A percentile compares a stretch with the other conserved stretches of the same genome.
phyloP scores from a whole-genome alignment of 139 green algal genomes.

The Desmodesmus armatus region DNA sequence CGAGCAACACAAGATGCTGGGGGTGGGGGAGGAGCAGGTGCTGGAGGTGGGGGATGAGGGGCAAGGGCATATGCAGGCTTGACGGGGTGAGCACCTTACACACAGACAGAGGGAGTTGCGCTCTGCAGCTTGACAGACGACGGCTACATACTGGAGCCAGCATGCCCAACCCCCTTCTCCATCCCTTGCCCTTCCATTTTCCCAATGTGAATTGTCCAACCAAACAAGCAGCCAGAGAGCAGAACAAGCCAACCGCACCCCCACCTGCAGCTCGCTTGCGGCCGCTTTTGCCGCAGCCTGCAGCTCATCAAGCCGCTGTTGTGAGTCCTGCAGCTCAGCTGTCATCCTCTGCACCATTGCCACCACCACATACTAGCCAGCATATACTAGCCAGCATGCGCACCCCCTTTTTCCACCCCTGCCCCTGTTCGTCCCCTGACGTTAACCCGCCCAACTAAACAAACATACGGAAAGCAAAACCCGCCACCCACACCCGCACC shows the following conservation, averaged over 20 bases:
- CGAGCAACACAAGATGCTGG: too few species aligned
- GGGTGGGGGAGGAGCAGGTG: too few species aligned
- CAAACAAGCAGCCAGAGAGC: too few species aligned
- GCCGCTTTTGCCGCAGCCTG: constrained; percentile 22
- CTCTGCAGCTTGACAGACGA: neutral
- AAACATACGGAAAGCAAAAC: too few species aligned
- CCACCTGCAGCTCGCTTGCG: constrained; percentile 27
- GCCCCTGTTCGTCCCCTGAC: too few species aligned
- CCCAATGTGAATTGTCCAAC: too few species aligned
- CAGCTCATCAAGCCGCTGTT: neutral
- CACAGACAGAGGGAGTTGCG: too few species aligned
- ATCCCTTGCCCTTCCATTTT: neutral
- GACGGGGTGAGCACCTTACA: neutral
- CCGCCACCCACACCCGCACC: neutral
- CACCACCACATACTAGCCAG: neutral
- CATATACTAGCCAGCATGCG: neutral
- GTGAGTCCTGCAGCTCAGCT: neutral
- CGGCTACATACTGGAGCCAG: neutral
- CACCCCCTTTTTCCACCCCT: neutral
- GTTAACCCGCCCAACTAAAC: too few species aligned
- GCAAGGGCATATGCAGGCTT: neutral
- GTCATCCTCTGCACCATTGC: neutral
- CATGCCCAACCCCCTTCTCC: neutral
- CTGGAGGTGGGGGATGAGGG: too few species aligned
- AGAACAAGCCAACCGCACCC: neutral